Evolutionary conservation across 148 eudicot genomes (phyloP).

Genomic region (Camellia lanceoleosa): DNA sequence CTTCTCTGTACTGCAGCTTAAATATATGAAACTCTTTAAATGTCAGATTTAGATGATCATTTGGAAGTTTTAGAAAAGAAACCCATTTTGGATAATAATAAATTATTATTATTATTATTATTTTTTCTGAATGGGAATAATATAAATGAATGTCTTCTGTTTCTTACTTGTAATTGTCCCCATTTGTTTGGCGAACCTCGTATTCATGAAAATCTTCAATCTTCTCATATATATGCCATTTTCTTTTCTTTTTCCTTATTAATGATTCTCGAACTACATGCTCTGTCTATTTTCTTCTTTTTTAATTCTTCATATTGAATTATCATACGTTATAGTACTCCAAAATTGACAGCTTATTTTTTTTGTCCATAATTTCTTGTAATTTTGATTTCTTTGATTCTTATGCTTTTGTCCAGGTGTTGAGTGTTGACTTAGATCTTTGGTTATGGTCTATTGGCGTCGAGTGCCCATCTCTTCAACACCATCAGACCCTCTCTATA

Average conservation of each 20-base stretch:
- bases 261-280: background rate
- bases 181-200: too few relatives aligned
- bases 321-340: background rate
- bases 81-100: background rate
- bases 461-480: slow-evolving; percentile 57
- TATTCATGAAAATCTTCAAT: background rate
- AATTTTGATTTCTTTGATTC: background rate
- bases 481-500: slow-evolving; percentile 73
- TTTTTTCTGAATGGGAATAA: background rate
- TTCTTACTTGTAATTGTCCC: background rate
- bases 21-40: background rate
- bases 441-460: slow-evolving; percentile 87
- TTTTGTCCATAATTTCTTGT: too few relatives aligned
- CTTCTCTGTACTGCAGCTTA: background rate
- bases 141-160: background rate
- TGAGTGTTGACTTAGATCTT: slow-evolving; percentile 86
- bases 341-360: too few relatives aligned
- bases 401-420: slow-evolving; percentile 41
- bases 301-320: background rate
- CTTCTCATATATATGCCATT: background rate
- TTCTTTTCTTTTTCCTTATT: background rate
- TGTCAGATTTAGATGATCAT: background rate
- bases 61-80: background rate
- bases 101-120: background rate
- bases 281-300: background rate